Base-by-base conservation (phyloP, 495 filamentous ascomycete species). In the Hyaloscypha bicolor region DNA sequence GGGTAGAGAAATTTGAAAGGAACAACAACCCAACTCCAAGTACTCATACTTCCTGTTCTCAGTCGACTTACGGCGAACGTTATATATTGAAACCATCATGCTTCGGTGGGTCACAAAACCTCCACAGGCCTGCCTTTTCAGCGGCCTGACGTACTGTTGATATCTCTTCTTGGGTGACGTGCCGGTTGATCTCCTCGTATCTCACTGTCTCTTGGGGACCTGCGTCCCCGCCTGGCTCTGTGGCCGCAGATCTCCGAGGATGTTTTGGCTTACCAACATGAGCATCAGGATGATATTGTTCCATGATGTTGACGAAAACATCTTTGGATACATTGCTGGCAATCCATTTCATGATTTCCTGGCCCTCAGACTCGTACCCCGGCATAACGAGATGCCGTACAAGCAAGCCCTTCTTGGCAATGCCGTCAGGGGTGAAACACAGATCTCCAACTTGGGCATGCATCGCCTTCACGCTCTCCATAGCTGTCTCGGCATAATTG, bases 311-410 rank as follows among this genome's bases (percentile, higher is more conserved):
- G 61, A 90, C 82, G 75, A 90, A 92, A 21, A 88, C 76, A 75
- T 93, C 90, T 71, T 70, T 80, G 29, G 87, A 90, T 1, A 93
- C 82, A 63, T 91, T 83, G 63, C 79, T 76, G 0, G 86, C 89
- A 35, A 93, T 78, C 84, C 88, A 93, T 60, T 73, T 77, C 79
- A 93, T 87, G 67, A 93, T 93, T 69, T 86, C 76, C 39, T 78
- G 71, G 5, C 88, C 87, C 72, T 93, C 90, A 25, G 84, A 82
- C 69, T 88, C 89, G 73, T 83, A 83, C 0, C 89, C 88, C 0
- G 90, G 91, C 90, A 93, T 93, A 6, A 93, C 90, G 1, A 94
- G 79, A 78, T 93, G 91, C 39, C 91, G 78, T 1, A 93, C 76
- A 0, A 94, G 74, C 0, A 94, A 77, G 0, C 91, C 91, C 63